A percentile compares a stretch with the other conserved stretches of the same genome.
These are phyloP conservation scores for Viridothelium virens DNA, from an alignment of 495 filamentous ascomycete genomes.

Conservation along the genomic window DNA sequence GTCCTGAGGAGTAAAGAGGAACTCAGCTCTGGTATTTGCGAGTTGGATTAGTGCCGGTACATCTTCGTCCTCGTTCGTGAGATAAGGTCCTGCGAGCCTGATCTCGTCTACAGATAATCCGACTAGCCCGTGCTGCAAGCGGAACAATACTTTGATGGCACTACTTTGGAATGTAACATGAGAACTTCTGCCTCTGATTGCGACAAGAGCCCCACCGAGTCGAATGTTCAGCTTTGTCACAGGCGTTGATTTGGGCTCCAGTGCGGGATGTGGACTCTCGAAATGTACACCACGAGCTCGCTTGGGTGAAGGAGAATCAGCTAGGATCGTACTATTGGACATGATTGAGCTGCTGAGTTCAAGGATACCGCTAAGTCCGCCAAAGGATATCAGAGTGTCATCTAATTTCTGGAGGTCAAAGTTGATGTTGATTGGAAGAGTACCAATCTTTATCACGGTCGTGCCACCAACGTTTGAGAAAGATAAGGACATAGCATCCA, in stretches of 20 bases:
- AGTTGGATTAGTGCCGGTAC: slow-evolving; percentile 50
- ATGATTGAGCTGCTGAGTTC: slow-evolving; percentile 79
- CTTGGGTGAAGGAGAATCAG: slow-evolving; percentile 22
- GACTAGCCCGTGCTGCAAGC: slow-evolving; percentile 52
- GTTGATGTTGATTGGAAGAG: slow-evolving; percentile 67
- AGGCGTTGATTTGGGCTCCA: slow-evolving; percentile 37
- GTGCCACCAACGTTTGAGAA: neutral
- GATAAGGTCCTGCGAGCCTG: slow-evolving; percentile 60
- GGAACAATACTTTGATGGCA: slow-evolving; percentile 68
- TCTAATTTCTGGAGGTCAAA: slow-evolving; percentile 77
- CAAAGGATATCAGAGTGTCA: slow-evolving; percentile 79
- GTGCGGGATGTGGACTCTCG: slow-evolving; percentile 47
- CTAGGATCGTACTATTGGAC: slow-evolving; percentile 54
- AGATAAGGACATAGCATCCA: neutral
- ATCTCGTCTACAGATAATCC: slow-evolving; percentile 68
- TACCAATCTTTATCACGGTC: slow-evolving; percentile 56
- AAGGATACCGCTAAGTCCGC: slow-evolving; percentile 84
- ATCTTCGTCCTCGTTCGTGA: slow-evolving; percentile 40
- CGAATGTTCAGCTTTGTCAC: slow-evolving; percentile 59
- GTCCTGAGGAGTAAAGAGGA: slow-evolving; percentile 62
- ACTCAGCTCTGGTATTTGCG: slow-evolving; percentile 63
- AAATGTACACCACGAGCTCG: slow-evolving; percentile 63
- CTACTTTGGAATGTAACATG: slow-evolving; percentile 65
- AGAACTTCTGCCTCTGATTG: slow-evolving; percentile 68
- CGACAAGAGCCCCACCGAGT: slow-evolving; percentile 65